Conservation (phyloP, 2,329 filamentous ascomycete genomes). For the Gnomoniopsis sp. region DNA sequence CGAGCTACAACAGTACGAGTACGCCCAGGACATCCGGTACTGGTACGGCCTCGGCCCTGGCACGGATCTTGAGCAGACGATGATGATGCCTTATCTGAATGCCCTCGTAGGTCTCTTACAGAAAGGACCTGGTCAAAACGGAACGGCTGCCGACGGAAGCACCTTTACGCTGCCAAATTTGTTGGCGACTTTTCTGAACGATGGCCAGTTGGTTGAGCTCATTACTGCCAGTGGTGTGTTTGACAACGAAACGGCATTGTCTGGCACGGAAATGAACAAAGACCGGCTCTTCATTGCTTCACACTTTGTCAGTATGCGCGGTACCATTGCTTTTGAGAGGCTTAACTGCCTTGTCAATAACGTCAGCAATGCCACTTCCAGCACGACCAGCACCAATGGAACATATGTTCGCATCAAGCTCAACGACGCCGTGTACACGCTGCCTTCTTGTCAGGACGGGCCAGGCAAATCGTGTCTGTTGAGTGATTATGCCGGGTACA, state of each 20-base stretch:
- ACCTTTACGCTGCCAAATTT: slow-evolving; percentile 52
- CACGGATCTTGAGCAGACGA: slow-evolving; percentile 47
- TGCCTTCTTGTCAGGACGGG: slow-evolving; percentile 51
- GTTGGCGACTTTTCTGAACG: slow-evolving; percentile 61
- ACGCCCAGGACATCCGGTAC: slow-evolving; percentile 65
- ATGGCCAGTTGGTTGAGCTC: slow-evolving; percentile 63
- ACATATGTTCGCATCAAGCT: slow-evolving; percentile 55
- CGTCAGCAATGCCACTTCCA: slow-evolving; percentile 4
- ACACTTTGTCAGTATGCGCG: slow-evolving; percentile 59
- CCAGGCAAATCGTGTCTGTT: slow-evolving; percentile 53
- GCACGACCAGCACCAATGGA: slow-evolving; percentile 24
- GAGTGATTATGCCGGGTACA: slow-evolving; percentile 40
- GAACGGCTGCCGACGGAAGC: slow-evolving; percentile 41
- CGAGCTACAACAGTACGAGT: slow-evolving; percentile 63
- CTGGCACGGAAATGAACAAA: slow-evolving; percentile 41
- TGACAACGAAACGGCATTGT: slow-evolving; percentile 50
- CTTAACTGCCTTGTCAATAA: slow-evolving; percentile 44
- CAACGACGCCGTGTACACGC: slow-evolving; percentile 61
- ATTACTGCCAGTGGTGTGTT: slow-evolving; percentile 59
- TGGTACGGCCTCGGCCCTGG: slow-evolving; percentile 63
- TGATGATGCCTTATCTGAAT: slow-evolving; percentile 61
- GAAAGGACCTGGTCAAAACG: slow-evolving; percentile 47
- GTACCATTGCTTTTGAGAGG: slow-evolving; percentile 62
- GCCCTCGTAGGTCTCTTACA: slow-evolving; percentile 50
- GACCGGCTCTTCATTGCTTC: slow-evolving; percentile 52